phyloP scores from a whole-genome alignment of 306 rosid species.

The Castanea crenata region DNA sequence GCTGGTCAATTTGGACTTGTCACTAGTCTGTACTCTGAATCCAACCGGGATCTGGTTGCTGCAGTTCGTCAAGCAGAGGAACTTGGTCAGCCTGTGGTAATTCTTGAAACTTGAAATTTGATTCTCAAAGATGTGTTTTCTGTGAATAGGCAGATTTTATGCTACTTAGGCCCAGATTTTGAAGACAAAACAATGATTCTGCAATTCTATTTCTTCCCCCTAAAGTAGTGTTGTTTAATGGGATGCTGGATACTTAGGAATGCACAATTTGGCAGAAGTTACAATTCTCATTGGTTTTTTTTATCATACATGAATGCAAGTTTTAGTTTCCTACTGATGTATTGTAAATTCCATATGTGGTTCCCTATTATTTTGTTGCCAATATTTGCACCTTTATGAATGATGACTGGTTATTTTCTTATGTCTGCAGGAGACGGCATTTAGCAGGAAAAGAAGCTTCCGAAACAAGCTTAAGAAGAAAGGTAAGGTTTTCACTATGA shows the following conservation, averaged over 20 bases:
- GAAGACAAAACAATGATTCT: neutral
- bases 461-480: conserved; percentile 86
- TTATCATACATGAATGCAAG: neutral
- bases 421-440: conserved; percentile 74
- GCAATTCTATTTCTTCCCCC: neutral
- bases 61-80: conserved; percentile 81
- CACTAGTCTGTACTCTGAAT: conserved; percentile 74
- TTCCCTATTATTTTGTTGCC: conserved; percentile 3
- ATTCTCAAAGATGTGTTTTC: neutral
- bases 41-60: conserved; percentile 77
- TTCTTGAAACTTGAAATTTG: conserved; percentile 7
- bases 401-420: conserved; percentile 22
- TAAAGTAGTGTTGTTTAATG: neutral
- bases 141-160: conserved; percentile 5
- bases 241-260: neutral
- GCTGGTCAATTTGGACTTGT: conserved; percentile 85
- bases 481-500: conserved; percentile 37
- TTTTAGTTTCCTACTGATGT: neutral
- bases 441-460: conserved; percentile 95
- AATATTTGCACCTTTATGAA: conserved; percentile 1
- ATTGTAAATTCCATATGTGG: neutral
- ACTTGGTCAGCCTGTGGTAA: conserved; percentile 79
- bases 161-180: conserved; percentile 1
- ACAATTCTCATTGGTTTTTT: neutral
- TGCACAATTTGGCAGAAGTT: neutral